These are phyloP conservation scores for Platanthera guangdongensis DNA, from an alignment of 106 monocot genomes.

Conservation along the genomic window DNA sequence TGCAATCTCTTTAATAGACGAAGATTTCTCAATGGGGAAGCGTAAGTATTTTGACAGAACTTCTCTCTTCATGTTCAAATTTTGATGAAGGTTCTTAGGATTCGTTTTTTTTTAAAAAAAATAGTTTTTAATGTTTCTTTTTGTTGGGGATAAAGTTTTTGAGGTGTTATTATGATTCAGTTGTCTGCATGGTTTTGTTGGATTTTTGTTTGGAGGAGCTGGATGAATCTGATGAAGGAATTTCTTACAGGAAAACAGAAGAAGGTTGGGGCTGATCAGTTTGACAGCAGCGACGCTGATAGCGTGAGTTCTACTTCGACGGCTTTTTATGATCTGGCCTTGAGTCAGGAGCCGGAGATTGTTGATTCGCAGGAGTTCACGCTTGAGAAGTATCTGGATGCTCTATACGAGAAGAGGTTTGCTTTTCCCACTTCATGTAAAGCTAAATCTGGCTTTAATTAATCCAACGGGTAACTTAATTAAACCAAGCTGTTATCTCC, in stretches of 20 bases:
- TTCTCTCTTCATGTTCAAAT: not conserved
- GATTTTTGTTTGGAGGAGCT: too few relatives aligned
- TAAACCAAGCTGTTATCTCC: too few relatives aligned
- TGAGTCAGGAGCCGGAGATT: conserved; percentile 31
- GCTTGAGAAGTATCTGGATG: conserved; percentile 54
- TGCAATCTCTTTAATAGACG: not conserved
- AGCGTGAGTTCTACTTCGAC: conserved; percentile 58
- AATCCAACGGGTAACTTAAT: too few relatives aligned
- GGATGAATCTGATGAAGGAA: not conserved
- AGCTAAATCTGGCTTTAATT: not conserved
- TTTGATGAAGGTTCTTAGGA: not conserved
- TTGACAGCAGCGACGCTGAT: conserved; percentile 68
- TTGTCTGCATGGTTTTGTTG: too few relatives aligned
- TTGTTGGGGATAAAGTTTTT: not conserved
- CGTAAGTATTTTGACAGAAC: not conserved
- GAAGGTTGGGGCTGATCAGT: conserved; percentile 27
- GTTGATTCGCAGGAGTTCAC: conserved; percentile 35
- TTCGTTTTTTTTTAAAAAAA: not conserved
- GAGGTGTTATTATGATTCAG: not conserved
- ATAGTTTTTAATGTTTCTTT: not conserved
- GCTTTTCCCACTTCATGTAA: not conserved
- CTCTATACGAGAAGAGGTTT: conserved; percentile 78
- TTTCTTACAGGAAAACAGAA: conserved; percentile 28
- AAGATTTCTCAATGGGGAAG: not conserved
- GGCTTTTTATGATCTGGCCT: conserved; percentile 38